Evolutionary conservation across 2,329 filamentous ascomycete species (phyloP), one percentile per base, ranked within the genome.

Genomic region (Drechmeria coniospora): DNA sequence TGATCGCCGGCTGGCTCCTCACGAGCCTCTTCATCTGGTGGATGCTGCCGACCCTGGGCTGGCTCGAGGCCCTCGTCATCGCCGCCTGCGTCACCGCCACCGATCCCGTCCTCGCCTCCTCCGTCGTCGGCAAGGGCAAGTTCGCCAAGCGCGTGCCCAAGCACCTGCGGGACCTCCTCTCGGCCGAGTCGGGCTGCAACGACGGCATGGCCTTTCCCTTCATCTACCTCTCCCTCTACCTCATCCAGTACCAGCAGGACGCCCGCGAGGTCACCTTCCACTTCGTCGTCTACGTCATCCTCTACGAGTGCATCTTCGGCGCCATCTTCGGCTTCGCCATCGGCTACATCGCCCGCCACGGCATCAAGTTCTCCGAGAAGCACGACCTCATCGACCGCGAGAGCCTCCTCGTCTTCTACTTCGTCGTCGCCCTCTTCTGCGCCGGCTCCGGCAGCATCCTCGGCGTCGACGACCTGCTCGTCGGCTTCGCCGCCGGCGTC

Each of bases 181-280:
- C 90, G 4, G 86, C 86, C 31, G 90, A 98, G 56, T 98, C 90
- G 6, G 90, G 90, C 17, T 98, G 90, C 59, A 98, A 98, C 65
- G 90, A 98, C 51, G 90, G 90, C 56, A 98, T 98, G 90, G 90
- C 90, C 2, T 98, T 98, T 47, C 90, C 90, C 1, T 98, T 98
- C 52, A 72, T 98, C 44, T 98, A 98, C 50, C 65, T 98, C 17
- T 77, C 81, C 1, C 61, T 94, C 17, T 95, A 94, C 53, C 68
- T 95, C 25, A 81, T 95, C 39, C 73, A 79, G 39, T 93, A 87
- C 50, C 63, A 77, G 36, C 73, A 72, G 16, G 53, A 79, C 40
- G 72, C 79, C 5, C 55, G 57, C 25, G 54, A 79, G 29, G 80
- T 92, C 23, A 69, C 76, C 11, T 77, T 77, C 36, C 74, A 95